Evolutionary conservation across 345 rosid genomes (phyloP), one percentile per base, ranked within the genome.

Genomic region (Linum lewisii): DNA sequence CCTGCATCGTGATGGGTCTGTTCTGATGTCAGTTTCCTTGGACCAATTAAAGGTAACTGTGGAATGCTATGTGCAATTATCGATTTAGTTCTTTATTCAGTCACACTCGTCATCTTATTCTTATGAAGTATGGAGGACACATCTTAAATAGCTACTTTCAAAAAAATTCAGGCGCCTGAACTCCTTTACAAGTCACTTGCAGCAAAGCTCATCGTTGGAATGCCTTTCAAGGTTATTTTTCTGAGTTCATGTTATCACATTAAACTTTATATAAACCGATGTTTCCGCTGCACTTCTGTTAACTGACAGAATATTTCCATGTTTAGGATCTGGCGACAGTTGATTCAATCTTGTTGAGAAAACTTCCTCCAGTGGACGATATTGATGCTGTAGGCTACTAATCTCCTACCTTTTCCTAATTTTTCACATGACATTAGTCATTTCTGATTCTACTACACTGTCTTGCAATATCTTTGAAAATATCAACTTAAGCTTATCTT

Each of bases 1-100:
- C 55, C 81, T 89, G 77, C 99, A 93, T 73, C 95, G 99, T 60
- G 97, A 93, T 78, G 99, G 99, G 58, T 93, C 97, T 20, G 97
- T 93, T 65, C 83, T 93, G 23, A 84, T 83, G 97, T 79, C 91
- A 5, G 78, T 89, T 73, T 79, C 94, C 64, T 61, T 83, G 69
- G 82, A 93, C 76, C 91, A 88, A 64, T 74, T 93, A 58, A 89
- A 89, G 85, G 97, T 86, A 72, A 59, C 37, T 18, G 64, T 54
- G 32, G 44, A 22, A 18, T n/a, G 44, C 7, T 51, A 16, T 29
- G 7, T 29, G 34, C 7, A 16, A 19, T 64, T 54, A 16, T 51
- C 44, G 24, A n/a, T 36, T 6, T 51, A 16, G 18, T 11, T 16
- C 47, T 42, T 42, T 42, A 11, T 42, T 3, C 4, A 42, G 47